These are phyloP conservation scores for Fusarium camptoceras DNA, from an alignment of 2,329 filamentous ascomycete species.

Conservation along the genomic window DNA sequence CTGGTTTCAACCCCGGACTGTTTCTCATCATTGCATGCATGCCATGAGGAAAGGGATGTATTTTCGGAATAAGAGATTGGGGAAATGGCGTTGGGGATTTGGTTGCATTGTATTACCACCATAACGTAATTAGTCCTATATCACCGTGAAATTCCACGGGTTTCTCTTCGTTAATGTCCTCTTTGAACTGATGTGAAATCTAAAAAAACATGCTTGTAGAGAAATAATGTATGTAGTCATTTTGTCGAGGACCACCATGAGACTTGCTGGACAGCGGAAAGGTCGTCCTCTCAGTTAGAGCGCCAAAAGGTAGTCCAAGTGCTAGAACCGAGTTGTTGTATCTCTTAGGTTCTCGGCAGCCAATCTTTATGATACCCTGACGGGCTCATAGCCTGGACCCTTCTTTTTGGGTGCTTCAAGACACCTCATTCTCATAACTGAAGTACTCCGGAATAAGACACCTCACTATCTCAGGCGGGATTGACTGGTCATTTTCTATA, in stretches of 20 bases:
- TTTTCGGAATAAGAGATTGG: constrained; percentile 23
- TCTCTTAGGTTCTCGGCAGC: neutral
- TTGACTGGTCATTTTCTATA: neutral
- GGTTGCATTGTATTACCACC: constrained; percentile 36
- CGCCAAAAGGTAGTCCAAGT: neutral
- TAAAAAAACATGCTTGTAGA: neutral
- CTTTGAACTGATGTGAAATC: neutral
- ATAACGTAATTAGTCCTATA: constrained; percentile 23
- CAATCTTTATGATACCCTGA: neutral
- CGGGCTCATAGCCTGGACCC: neutral
- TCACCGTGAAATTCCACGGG: constrained; percentile 11
- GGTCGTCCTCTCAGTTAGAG: neutral
- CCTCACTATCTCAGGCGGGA: neutral
- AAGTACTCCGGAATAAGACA: neutral
- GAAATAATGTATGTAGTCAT: neutral
- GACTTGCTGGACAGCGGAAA: neutral
- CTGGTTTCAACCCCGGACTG: constrained; percentile 23
- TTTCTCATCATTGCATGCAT: constrained; percentile 35
- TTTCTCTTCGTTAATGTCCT: neutral
- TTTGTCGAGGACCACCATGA: neutral
- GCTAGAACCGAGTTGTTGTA: neutral
- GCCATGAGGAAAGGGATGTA: constrained; percentile 38
- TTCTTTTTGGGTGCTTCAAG: neutral
- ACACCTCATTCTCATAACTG: neutral
- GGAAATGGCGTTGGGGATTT: constrained; percentile 37